Percentiles rank a stretch among this genome's conserved stretches.
These are phyloP conservation scores for Ceratocystis cubensis DNA, from an alignment of 2,329 filamentous ascomycete genomes.

Conservation along the genomic window DNA sequence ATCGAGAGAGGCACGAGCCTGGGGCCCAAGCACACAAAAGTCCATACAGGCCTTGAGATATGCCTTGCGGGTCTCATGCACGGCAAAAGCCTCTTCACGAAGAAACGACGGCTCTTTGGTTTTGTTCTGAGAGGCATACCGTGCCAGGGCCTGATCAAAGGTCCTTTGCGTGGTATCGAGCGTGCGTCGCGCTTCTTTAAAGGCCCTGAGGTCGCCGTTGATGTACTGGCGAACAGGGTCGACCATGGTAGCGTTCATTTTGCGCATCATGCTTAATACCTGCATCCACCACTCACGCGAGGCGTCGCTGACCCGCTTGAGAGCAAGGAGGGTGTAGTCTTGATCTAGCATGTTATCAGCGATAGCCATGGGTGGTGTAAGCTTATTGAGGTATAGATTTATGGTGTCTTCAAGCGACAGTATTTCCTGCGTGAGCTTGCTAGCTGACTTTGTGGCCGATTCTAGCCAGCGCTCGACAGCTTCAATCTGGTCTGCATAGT, in stretches of 20 bases:
- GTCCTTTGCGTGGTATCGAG: slow-evolving; percentile 71
- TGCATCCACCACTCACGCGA: slow-evolving; percentile 79
- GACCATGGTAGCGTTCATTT: slow-evolving; percentile 61
- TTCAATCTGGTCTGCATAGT: slow-evolving; percentile 88
- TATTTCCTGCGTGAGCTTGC: slow-evolving; percentile 49
- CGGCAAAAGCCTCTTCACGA: slow-evolving; percentile 87
- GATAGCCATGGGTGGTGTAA: slow-evolving; percentile 58
- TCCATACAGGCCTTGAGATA: slow-evolving; percentile 91
- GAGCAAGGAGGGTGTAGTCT: slow-evolving; percentile 81
- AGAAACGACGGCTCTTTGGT: slow-evolving; percentile 85
- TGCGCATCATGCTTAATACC: slow-evolving; percentile 59
- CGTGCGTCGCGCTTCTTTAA: slow-evolving; percentile 69
- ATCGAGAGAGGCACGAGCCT: slow-evolving; percentile 72
- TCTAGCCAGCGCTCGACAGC: slow-evolving; percentile 85
- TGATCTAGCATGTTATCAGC: slow-evolving; percentile 83
- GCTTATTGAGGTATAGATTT: slow-evolving; percentile 61
- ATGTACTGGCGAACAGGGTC: slow-evolving; percentile 76
- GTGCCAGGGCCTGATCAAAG: slow-evolving; percentile 68
- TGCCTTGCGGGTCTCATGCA: slow-evolving; percentile 80
- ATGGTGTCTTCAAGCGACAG: slow-evolving; percentile 66
- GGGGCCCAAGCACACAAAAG: slow-evolving; percentile 77
- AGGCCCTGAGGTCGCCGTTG: slow-evolving; percentile 62
- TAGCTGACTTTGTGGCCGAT: slow-evolving; percentile 40
- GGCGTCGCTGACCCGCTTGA: slow-evolving; percentile 74
- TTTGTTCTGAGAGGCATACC: slow-evolving; percentile 77